Conservation (phyloP, 768 basidiomycete species). For the Candolleomyces eurysporus region DNA sequence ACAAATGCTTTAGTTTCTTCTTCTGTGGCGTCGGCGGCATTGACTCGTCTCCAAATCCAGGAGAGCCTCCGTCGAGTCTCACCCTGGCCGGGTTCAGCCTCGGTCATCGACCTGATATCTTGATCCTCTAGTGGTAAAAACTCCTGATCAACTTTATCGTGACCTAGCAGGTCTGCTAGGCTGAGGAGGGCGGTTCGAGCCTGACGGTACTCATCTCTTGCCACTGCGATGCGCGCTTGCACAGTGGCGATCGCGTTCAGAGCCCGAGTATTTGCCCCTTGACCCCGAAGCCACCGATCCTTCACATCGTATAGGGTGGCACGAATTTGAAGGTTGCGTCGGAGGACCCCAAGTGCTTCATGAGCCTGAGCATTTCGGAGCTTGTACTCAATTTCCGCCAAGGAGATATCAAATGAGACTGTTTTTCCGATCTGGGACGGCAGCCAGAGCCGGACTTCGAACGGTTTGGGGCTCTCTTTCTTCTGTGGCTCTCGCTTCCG, state of each 20-base stretch:
- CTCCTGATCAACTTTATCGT: not conserved
- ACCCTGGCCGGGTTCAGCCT: not conserved
- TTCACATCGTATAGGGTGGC: constrained; percentile 19
- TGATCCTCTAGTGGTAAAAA: not conserved
- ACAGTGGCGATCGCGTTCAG: constrained; percentile 13
- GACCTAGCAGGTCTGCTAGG: not conserved
- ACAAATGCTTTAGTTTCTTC: not conserved
- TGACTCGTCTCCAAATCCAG: constrained; percentile 14
- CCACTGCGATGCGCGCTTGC: constrained; percentile 14
- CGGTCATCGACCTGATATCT: not conserved
- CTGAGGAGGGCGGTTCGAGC: not conserved
- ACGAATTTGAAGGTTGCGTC: constrained; percentile 19
- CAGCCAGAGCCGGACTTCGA: constrained; percentile 17
- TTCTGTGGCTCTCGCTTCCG: not conserved
- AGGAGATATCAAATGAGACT: not conserved
- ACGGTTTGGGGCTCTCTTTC: not conserved
- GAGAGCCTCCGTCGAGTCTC: constrained; percentile 15
- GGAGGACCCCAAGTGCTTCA: constrained; percentile 20
- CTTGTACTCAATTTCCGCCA: constrained; percentile 16
- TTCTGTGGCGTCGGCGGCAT: constrained; percentile 5
- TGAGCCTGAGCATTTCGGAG: constrained; percentile 22
- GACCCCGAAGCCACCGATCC: constrained; percentile 18
- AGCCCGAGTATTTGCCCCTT: constrained; percentile 22
- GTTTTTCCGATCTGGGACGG: constrained; percentile 16
- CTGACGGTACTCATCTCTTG: not conserved